Evolutionary conservation across 192 early-diverging fungal genomes (phyloP).

Genomic region (Physocladia obscura): DNA sequence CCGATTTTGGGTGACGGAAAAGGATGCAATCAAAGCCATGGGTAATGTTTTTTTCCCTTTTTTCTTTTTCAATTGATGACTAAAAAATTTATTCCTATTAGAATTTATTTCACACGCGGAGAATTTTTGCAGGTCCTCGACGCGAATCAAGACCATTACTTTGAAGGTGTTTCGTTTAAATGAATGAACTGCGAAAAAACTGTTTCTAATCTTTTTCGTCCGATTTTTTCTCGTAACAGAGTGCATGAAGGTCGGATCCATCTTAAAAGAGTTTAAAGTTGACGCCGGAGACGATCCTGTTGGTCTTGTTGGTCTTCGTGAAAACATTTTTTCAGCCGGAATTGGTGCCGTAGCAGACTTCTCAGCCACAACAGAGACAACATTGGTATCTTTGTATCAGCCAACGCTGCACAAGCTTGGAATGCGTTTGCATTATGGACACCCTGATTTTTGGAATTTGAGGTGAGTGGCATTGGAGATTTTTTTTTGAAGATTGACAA

Average conservation of each 20-base stretch:
- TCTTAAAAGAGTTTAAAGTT: conserved; percentile 73
- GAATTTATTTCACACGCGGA: conserved; percentile 78
- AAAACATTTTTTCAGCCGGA: conserved; percentile 13
- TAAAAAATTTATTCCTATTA: no score
- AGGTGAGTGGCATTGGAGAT: no score
- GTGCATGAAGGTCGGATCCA: conserved; percentile 77
- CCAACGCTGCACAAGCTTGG: conserved; percentile 52
- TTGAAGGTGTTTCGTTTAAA: conserved; percentile 50
- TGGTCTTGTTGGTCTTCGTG: conserved; percentile 74
- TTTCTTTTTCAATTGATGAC: neutral
- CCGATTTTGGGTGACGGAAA: conserved; percentile 89
- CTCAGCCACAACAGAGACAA: conserved; percentile 20
- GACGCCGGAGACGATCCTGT: conserved; percentile 57
- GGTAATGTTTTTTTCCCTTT: conserved; percentile 18
- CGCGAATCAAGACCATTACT: conserved; percentile 90
- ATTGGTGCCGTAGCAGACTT: conserved; percentile 23
- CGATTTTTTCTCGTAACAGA: no score
- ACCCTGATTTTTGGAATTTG: conserved; percentile 82
- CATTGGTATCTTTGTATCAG: conserved; percentile 27
- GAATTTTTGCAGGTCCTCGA: conserved; percentile 86
- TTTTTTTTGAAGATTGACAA: no score
- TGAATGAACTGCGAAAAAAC: neutral
- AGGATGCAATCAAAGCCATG: conserved; percentile 87
- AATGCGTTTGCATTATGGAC: conserved; percentile 75
- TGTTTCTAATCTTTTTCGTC: no score